Evolutionary conservation across 1,139 yeast species (phyloP), one percentile per base, ranked within the genome.

Genomic region (Wickerhamomyces sp.): DNA sequence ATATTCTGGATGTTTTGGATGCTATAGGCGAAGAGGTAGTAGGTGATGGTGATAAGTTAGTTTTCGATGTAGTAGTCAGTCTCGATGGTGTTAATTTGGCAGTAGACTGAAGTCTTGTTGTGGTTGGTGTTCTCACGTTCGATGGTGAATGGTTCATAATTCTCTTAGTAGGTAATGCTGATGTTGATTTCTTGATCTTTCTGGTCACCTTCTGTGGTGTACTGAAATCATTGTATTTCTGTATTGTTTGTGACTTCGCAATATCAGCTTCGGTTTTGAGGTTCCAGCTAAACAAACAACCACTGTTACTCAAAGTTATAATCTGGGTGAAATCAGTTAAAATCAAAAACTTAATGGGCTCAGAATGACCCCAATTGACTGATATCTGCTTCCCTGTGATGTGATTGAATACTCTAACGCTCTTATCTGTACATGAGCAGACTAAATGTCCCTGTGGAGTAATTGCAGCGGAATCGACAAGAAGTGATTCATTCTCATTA

Each of bases 301-400:
- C 81, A 47, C 72, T 79, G 9, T 60, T 60, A 18, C 79, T 70
- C 17, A 74, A 60, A 0, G 78, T 64, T 1, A 73, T 48, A 27
- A 75, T 52, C 17, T 59, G 56, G 8, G 46, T 47, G 1, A 52
- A 42, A 7, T 50, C 42, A 3, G 46, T 39, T 27, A 59, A 48
- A 2, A 62, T 49, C 13, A 81, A 48, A 0, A 74, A 73, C 5
- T 74, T 53, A 7, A 79, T 67, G 1, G 72, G 60, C 35, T 79
- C 87, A 47, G 81, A 76, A 48, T 81, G 88, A 0, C 85, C 90
- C 83, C 84, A 81, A 29, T 67, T 73, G 0, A 71, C 65, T 12
- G 74, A 67, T 12, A 76, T 35, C 9, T 68, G 67, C 34, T 60
- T 68, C 0, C 82, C 84, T 5, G 65, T 63, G 0, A 51, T 42